phyloP scores from a whole-genome alignment of 2,329 filamentous ascomycete genomes.

The Penicillium concentricum region DNA sequence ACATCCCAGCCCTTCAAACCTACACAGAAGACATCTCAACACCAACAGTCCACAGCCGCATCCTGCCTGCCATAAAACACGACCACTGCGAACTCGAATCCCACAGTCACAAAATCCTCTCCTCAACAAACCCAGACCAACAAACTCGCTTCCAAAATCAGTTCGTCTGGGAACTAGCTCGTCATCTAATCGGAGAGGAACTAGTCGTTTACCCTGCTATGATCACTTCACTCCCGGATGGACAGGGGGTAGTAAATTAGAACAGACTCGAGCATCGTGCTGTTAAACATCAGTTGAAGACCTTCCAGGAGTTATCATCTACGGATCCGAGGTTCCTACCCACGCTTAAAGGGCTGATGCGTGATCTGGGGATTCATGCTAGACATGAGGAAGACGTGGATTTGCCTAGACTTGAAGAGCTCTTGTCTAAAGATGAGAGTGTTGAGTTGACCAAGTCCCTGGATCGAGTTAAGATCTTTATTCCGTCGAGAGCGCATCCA shows the following conservation, averaged over 20 bases:
- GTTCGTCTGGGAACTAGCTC: slow-evolving; percentile 55
- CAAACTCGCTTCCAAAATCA: slow-evolving; percentile 51
- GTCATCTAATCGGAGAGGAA: slow-evolving; percentile 53
- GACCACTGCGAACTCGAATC: slow-evolving; percentile 46
- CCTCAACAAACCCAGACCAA: slow-evolving; percentile 43
- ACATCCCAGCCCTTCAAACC: slow-evolving; percentile 12
- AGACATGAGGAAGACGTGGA: slow-evolving; percentile 53
- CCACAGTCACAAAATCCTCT: slow-evolving; percentile 46
- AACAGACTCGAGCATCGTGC: slow-evolving; percentile 54
- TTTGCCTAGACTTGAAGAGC: slow-evolving; percentile 48
- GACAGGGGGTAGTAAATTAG: slow-evolving; percentile 48
- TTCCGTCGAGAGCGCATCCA: slow-evolving; percentile 54
- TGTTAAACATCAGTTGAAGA: slow-evolving; percentile 52
- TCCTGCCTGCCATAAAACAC: slow-evolving; percentile 41
- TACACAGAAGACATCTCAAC: slow-evolving; percentile 8
- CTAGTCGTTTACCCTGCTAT: slow-evolving; percentile 56
- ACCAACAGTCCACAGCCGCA: slow-evolving; percentile 13
- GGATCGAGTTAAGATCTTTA: slow-evolving; percentile 53
- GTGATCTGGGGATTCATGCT: slow-evolving; percentile 48
- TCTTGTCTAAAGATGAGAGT: slow-evolving; percentile 37
- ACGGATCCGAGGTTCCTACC: slow-evolving; percentile 44
- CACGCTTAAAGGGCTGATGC: slow-evolving; percentile 47
- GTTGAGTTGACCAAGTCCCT: slow-evolving; percentile 47
- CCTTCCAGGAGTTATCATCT: slow-evolving; percentile 49
- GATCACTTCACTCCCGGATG: slow-evolving; percentile 48